phyloP scores from a whole-genome alignment of 768 basidiomycete species.

The Boletus speciosus region DNA sequence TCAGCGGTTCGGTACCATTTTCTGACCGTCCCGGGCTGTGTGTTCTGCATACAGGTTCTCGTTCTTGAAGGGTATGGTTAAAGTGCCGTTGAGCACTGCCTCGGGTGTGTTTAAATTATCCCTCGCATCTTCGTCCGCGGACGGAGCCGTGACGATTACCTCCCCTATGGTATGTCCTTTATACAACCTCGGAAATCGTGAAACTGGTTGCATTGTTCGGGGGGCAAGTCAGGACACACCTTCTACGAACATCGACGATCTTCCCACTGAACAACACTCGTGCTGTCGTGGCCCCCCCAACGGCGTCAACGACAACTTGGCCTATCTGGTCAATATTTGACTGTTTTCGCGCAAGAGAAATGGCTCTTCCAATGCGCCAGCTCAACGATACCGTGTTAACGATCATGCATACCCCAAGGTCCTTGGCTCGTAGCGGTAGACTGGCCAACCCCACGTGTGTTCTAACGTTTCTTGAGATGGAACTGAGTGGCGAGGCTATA shows the following conservation, averaged over 20 bases:
- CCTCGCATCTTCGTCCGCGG: slow-evolving; percentile 28
- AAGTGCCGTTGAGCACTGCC: slow-evolving; percentile 27
- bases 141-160: slow-evolving; percentile 29
- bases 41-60: slow-evolving; percentile 54
- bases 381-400: slow-evolving; percentile 54
- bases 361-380: slow-evolving; percentile 61
- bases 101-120: slow-evolving; percentile 19
- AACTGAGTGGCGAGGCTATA: background rate
- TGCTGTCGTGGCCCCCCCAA: slow-evolving; percentile 34
- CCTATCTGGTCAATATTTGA: slow-evolving; percentile 41
- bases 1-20: slow-evolving; percentile 10
- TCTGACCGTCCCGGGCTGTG: slow-evolving; percentile 28
- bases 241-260: slow-evolving; percentile 48
- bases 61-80: slow-evolving; percentile 60
- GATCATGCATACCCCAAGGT: slow-evolving; percentile 40
- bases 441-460: slow-evolving; percentile 45
- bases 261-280: slow-evolving; percentile 56
- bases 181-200: slow-evolving; percentile 19
- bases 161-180: slow-evolving; percentile 42
- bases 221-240: slow-evolving; percentile 10
- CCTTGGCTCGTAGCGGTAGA: slow-evolving; percentile 37
- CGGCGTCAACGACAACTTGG: slow-evolving; percentile 33
- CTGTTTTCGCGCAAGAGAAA: slow-evolving; percentile 47
- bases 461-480: slow-evolving; percentile 8
- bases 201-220: background rate